A percentile compares a stretch with the other conserved stretches of the same genome.
Conservation (phyloP, 495 filamentous ascomycete species). For the Penicillium nucicola region DNA sequence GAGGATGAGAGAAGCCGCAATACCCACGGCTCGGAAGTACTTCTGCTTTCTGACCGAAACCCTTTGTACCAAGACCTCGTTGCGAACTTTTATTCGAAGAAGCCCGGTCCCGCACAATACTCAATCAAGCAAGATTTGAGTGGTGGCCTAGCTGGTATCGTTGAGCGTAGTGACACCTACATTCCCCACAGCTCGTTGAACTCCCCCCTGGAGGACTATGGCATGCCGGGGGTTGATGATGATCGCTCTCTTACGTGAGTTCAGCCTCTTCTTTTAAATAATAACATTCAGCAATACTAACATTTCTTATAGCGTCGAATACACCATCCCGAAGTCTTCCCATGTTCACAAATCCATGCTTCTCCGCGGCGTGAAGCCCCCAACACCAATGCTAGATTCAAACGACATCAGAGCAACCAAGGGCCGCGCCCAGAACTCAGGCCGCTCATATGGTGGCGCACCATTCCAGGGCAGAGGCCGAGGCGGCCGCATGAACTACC, state of each 20-base stretch:
- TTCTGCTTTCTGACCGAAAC: slow-evolving; percentile 80
- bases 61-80: slow-evolving; percentile 78
- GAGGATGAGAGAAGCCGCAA: slow-evolving; percentile 79
- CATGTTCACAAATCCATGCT: slow-evolving; percentile 92
- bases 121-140: slow-evolving; percentile 70
- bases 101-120: slow-evolving; percentile 61
- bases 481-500: slow-evolving; percentile 52
- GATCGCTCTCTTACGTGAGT: slow-evolving; percentile 79
- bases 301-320: slow-evolving; percentile 62
- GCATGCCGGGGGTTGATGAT: slow-evolving; percentile 73
- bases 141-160: slow-evolving; percentile 72
- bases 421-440: slow-evolving; percentile 54
- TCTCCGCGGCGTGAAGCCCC: slow-evolving; percentile 74
- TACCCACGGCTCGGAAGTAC: slow-evolving; percentile 70
- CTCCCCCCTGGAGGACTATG: slow-evolving; percentile 60
- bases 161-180: slow-evolving; percentile 77
- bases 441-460: slow-evolving; percentile 62
- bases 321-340: slow-evolving; percentile 69
- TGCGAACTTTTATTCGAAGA: slow-evolving; percentile 85
- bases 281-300: slow-evolving; percentile 32
- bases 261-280: background rate
- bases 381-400: slow-evolving; percentile 63
- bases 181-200: slow-evolving; percentile 68
- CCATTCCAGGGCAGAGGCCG: slow-evolving; percentile 52
- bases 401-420: slow-evolving; percentile 69